Percentiles rank a stretch among this genome's conserved stretches.
Evolutionary conservation across 164 flowering plant species (phyloP).

Genomic region (Dillenia turbinata): DNA sequence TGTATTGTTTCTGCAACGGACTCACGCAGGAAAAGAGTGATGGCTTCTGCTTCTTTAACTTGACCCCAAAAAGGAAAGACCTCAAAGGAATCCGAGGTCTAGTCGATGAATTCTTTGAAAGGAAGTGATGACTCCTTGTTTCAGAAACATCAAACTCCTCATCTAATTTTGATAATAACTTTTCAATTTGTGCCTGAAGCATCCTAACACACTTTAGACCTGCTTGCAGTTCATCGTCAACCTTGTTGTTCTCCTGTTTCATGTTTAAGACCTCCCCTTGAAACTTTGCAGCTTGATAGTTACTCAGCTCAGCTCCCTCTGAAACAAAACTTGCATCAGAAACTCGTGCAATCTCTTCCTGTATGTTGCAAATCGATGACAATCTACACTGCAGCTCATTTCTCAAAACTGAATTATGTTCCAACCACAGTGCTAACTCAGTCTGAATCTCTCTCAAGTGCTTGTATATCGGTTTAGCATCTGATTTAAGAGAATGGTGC

Average conservation of each 20-base stretch:
- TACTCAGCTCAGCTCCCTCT: slow-evolving; percentile 26
- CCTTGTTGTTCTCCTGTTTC: slow-evolving; percentile 70
- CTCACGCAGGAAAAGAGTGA: slow-evolving; percentile 57
- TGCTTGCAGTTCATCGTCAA: slow-evolving; percentile 45
- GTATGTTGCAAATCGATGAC: slow-evolving; percentile 39
- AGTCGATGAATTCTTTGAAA: slow-evolving; percentile 17
- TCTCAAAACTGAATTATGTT: slow-evolving; percentile 44
- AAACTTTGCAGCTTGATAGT: slow-evolving; percentile 61
- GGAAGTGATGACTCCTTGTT: slow-evolving; percentile 16
- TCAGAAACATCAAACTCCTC: slow-evolving; percentile 35
- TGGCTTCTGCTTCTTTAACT: slow-evolving; percentile 47
- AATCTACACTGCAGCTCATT: slow-evolving; percentile 51
- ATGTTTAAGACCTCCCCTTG: slow-evolving; percentile 74
- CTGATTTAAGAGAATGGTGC: slow-evolving; percentile 26
- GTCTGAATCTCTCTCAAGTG: slow-evolving; percentile 63
- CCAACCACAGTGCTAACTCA: slow-evolving; percentile 59
- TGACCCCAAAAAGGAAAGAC: slow-evolving; percentile 64
- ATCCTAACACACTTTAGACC: slow-evolving; percentile 42
- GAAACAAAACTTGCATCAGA: slow-evolving; percentile 10
- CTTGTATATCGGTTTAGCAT: slow-evolving; percentile 40
- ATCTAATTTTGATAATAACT: slow-evolving; percentile 31
- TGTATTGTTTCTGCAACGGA: slow-evolving; percentile 54
- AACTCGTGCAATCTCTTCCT: slow-evolving; percentile 45
- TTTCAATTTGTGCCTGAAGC: slow-evolving; percentile 43
- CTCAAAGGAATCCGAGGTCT: slow-evolving; percentile 52